These are phyloP conservation scores for Pseudofabraea citricarpa DNA, from an alignment of 2,329 filamentous ascomycete species.

Conservation along the genomic window DNA sequence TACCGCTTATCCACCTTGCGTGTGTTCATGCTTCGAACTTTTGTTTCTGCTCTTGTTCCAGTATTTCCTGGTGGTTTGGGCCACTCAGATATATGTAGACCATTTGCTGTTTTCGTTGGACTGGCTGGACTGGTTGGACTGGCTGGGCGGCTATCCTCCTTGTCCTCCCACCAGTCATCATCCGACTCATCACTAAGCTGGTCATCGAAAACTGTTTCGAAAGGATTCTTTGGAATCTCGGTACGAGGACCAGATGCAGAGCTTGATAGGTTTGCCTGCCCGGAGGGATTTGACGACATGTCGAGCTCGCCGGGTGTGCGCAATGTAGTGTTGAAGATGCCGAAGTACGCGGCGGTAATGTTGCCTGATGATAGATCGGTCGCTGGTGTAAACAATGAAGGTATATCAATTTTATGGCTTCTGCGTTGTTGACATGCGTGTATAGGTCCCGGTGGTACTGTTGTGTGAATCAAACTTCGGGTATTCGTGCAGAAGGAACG, in stretches of 20 bases:
- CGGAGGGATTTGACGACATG: slow-evolving; percentile 13
- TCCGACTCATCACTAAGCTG: slow-evolving; percentile 16
- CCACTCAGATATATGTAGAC: slow-evolving; percentile 15
- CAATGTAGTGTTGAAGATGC: background rate
- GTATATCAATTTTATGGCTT: too few relatives aligned
- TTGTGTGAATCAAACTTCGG: background rate
- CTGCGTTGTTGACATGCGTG: background rate
- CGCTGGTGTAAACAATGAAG: too few relatives aligned
- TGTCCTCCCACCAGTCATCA: slow-evolving; percentile 28
- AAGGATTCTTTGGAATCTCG: slow-evolving; percentile 16
- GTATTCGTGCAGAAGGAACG: background rate
- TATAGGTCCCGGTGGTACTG: background rate
- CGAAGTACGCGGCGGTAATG: background rate
- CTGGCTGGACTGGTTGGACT: slow-evolving; percentile 1
- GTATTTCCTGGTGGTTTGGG: slow-evolving; percentile 13
- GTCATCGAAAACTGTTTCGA: slow-evolving; percentile 15
- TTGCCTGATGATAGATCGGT: too few relatives aligned
- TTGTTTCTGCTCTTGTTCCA: slow-evolving; percentile 8
- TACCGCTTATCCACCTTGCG: slow-evolving; percentile 19
- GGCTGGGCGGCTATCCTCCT: slow-evolving; percentile 14
- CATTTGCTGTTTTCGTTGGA: slow-evolving; percentile 3
- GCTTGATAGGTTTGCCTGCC: slow-evolving; percentile 1
- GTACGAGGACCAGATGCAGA: slow-evolving; percentile 9
- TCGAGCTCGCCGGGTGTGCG: slow-evolving; percentile 2
- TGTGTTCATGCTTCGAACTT: slow-evolving; percentile 10